Evolutionary conservation across 192 early-diverging fungal species (phyloP).

Genomic region (Geosiphon pyriformis): DNA sequence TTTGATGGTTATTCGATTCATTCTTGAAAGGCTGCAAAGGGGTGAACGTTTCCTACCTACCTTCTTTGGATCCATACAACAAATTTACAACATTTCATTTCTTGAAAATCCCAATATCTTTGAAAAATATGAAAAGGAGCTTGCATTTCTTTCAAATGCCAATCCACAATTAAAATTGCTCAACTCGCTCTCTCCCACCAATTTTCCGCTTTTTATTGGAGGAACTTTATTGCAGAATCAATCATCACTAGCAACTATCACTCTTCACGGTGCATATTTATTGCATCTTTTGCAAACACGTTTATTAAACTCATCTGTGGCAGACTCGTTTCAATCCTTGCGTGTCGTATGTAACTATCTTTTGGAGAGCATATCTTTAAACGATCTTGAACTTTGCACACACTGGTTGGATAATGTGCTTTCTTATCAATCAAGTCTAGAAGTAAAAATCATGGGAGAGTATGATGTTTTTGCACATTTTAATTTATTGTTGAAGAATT

Average conservation of each 20-base stretch:
- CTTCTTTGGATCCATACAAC: slow-evolving; percentile 39
- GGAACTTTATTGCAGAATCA: slow-evolving; percentile 53
- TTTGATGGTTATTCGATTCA: slow-evolving; percentile 37
- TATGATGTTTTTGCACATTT: background rate
- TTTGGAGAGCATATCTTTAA: slow-evolving; percentile 42
- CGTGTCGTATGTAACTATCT: slow-evolving; percentile 42
- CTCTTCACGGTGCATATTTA: slow-evolving; percentile 50
- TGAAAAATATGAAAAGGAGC: slow-evolving; percentile 20
- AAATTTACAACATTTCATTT: slow-evolving; percentile 34
- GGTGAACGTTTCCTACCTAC: slow-evolving; percentile 39
- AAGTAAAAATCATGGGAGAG: background rate
- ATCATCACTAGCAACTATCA: slow-evolving; percentile 46
- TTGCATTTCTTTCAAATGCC: background rate
- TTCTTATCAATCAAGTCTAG: background rate
- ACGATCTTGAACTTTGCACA: slow-evolving; percentile 37
- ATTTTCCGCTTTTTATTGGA: slow-evolving; percentile 42
- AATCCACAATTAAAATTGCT: slow-evolving; percentile 10
- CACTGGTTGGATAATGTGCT: slow-evolving; percentile 38
- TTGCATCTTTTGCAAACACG: slow-evolving; percentile 36
- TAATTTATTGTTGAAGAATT: background rate
- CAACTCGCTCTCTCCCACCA: slow-evolving; percentile 32
- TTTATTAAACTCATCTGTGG: slow-evolving; percentile 4
- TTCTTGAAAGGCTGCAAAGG: slow-evolving; percentile 47
- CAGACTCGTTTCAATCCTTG: slow-evolving; percentile 16
- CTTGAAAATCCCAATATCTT: too few species aligned